phyloP scores from a whole-genome alignment of 352 stramenopile genomes.

The Pythium monospermum region DNA sequence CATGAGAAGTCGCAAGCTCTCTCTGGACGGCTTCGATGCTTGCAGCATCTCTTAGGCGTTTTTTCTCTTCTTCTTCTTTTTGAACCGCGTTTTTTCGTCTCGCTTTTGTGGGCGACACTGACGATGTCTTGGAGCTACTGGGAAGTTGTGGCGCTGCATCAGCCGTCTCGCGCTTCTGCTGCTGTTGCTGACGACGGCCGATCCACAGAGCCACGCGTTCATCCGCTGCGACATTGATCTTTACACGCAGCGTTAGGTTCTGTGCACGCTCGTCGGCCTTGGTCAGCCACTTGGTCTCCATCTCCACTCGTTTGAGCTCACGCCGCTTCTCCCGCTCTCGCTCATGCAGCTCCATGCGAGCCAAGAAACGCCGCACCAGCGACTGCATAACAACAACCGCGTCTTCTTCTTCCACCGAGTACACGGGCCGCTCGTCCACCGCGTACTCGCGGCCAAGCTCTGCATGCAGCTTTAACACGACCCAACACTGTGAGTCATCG shows the following conservation, averaged over 20 bases:
- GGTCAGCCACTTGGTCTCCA: conserved; percentile 43
- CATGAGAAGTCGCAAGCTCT: conserved; percentile 11
- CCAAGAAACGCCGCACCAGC: conserved; percentile 33
- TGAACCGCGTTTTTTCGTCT: conserved; percentile 11
- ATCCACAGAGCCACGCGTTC: conserved; percentile 23
- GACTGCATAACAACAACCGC: conserved; percentile 39
- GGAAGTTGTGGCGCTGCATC: neutral
- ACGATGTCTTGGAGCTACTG: too few species aligned
- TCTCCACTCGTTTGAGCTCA: conserved; percentile 15
- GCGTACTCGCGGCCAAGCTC: conserved; percentile 7
- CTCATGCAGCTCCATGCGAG: conserved; percentile 24
- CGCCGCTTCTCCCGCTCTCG: conserved; percentile 29
- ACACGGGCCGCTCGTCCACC: conserved; percentile 38
- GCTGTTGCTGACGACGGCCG: conserved; percentile 7
- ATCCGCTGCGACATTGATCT: conserved; percentile 14
- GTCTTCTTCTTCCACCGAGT: conserved; percentile 62
- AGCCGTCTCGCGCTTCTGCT: conserved; percentile 3
- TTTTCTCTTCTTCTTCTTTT: conserved; percentile 16
- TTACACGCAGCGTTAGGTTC: conserved; percentile 35
- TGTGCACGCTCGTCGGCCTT: conserved; percentile 35
- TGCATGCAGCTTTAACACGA: conserved; percentile 26
- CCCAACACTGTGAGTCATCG: conserved; percentile 32
- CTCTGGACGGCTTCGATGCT: conserved; percentile 4
- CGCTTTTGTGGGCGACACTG: neutral
- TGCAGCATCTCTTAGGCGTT: neutral